Base-by-base conservation (phyloP, 768 basidiomycete genomes). In the Cyclocybe aegerita region DNA sequence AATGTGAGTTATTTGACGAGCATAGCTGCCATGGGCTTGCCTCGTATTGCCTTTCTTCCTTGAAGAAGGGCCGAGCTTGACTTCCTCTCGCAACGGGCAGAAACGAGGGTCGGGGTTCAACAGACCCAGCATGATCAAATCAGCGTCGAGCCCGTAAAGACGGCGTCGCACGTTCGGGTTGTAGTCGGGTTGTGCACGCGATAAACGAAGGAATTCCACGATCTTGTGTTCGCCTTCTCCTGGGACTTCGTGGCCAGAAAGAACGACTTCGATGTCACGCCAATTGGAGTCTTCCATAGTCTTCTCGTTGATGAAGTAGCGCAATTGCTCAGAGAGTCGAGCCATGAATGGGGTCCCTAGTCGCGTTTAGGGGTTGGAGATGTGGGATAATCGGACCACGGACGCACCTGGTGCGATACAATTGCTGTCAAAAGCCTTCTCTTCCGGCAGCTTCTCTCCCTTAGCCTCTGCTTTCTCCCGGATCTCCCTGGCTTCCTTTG, bases 181-280 rank as follows among this genome's bases (percentile, higher is more conserved):
- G 74, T 98, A 95, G 66, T 92, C 88, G 7, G 90, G 91, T 67
- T 98, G 97, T 30, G 97, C 95, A 59, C 95, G 89, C 46, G 89
- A 86, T 54, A 93, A 72, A 35, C 97, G 88, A 65, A 99, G 98
- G 70, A 95, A 99, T 67, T 98, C 97, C 90, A 98, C 98, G 59
- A 98, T 95, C 78, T 99, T 99, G 81, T 99, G 97, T 66, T 99
- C 97, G 52, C 97, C 97, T 70, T 99, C 97, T 58, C 97, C 97
- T 0, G 97, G 97, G 2, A 98, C 95, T 60, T 99, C 96, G 67
- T 98, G 94, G 9, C 97, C 97, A 29, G 93, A 96, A 34, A 99
- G 76, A 35, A 99, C 90, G 15, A 98, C 93, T 62, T 93, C 79
- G 37, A 98, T 83, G 48, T 87, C 81, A 51, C 91, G 77, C 97